phyloP scores from a whole-genome alignment of 305 asterid genomes.

The Nicotiana rustica region DNA sequence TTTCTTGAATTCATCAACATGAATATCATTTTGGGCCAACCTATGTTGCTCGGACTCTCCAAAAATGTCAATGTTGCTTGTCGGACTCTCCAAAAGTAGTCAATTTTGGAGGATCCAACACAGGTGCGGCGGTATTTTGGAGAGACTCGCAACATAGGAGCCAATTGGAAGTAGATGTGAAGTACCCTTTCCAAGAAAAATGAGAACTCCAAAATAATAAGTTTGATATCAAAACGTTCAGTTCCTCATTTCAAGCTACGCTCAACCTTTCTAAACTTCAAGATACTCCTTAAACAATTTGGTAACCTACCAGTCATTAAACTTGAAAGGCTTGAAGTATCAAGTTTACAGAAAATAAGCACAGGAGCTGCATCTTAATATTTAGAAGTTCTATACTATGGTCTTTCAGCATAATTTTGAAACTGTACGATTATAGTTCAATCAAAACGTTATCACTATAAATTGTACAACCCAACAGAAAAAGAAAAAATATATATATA shows the following conservation, averaged over 20 bases:
- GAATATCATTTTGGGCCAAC: neutral
- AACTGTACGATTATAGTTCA: neutral
- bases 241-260: conserved; percentile 2
- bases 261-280: conserved; percentile 5
- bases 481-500: too few relatives aligned
- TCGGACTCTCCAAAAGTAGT: too few relatives aligned
- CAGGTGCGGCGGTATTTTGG: too few relatives aligned
- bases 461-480: neutral
- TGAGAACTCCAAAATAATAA: neutral
- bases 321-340: conserved; percentile 1
- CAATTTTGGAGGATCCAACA: too few relatives aligned
- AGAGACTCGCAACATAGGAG: neutral
- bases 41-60: too few relatives aligned
- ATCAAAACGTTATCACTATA: neutral
- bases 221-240: neutral
- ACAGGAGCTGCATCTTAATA: neutral
- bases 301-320: conserved; percentile 15
- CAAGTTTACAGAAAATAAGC: neutral
- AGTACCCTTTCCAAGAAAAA: neutral
- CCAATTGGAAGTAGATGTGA: conserved; percentile 9
- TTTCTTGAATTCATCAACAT: conserved; percentile 11
- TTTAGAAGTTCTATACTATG: conserved; percentile 6
- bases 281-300: neutral
- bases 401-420: neutral
- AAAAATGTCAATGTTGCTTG: too few relatives aligned